Conservation (phyloP, 495 filamentous ascomycete genomes). For the Daldinia concentrica region DNA sequence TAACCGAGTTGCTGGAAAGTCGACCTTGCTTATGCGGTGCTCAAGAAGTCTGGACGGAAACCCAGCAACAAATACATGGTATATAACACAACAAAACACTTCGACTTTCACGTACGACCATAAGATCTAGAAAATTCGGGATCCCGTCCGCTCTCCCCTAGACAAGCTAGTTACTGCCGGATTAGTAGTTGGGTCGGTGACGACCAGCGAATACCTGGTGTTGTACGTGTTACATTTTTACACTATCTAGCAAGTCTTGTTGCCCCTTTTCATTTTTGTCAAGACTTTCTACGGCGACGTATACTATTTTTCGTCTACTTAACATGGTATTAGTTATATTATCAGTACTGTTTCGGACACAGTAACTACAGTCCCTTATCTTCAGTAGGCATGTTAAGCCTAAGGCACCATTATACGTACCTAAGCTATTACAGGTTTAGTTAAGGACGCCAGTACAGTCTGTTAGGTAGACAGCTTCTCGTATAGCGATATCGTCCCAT, state of each 20-base stretch:
- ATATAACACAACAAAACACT: neutral
- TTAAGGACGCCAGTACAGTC: neutral
- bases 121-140: slow-evolving; percentile 55
- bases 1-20: neutral
- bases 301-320: neutral
- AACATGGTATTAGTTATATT: neutral
- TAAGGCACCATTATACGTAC: no score
- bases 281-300: neutral
- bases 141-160: slow-evolving; percentile 63
- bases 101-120: slow-evolving; percentile 53
- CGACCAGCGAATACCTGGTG: slow-evolving; percentile 59
- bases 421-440: neutral
- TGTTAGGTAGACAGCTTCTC: neutral
- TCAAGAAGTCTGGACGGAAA: neutral
- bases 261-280: neutral
- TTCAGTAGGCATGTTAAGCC: neutral
- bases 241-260: neutral
- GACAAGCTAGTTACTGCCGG: slow-evolving; percentile 50
- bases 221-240: slow-evolving; percentile 50
- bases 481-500: neutral
- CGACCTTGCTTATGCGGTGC: neutral
- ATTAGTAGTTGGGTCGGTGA: slow-evolving; percentile 62
- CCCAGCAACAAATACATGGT: neutral
- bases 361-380: neutral
- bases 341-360: no score